A percentile compares a stretch with the other conserved stretches of the same genome.
Conservation (phyloP, 1,284 basidiomycete genomes). For the Leccinum subatratum region DNA sequence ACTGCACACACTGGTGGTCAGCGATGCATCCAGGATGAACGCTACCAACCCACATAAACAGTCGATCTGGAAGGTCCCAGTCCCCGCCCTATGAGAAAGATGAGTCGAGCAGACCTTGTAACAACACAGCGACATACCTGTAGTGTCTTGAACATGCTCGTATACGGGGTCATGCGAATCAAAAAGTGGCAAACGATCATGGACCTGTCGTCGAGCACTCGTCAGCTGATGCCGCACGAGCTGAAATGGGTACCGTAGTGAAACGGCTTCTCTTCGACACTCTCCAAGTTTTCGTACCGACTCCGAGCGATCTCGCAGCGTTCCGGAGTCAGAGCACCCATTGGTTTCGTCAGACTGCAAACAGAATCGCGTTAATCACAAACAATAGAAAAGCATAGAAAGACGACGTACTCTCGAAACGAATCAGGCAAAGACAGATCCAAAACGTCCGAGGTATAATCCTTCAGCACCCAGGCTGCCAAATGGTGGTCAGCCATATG, state of each 20-base stretch:
- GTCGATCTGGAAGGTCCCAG: constrained; percentile 91
- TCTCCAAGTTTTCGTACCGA: constrained; percentile 74
- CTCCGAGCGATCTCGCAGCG: constrained; percentile 69
- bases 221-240: constrained; percentile 39
- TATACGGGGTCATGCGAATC: constrained; percentile 86
- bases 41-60: constrained; percentile 62
- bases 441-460: constrained; percentile 74
- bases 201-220: constrained; percentile 39
- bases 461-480: constrained; percentile 80
- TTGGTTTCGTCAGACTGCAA: constrained; percentile 72
- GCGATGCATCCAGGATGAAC: background rate
- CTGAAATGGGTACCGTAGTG: constrained; percentile 96
- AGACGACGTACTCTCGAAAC: constrained; percentile 68
- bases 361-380: constrained; percentile 7
- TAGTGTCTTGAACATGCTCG: constrained; percentile 86
- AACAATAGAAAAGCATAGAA: constrained; percentile 5
- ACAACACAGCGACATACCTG: constrained; percentile 43
- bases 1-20: constrained; percentile 34
- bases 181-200: constrained; percentile 97
- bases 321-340: constrained; percentile 82
- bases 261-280: constrained; percentile 83
- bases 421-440: constrained; percentile 64
- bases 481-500: background rate
- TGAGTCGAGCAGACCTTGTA: background rate
- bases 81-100: constrained; percentile 63